Evolutionary conservation across 1,139 yeast species (phyloP), one percentile per base, ranked within the genome.

Genomic region (Pichia sp.): DNA sequence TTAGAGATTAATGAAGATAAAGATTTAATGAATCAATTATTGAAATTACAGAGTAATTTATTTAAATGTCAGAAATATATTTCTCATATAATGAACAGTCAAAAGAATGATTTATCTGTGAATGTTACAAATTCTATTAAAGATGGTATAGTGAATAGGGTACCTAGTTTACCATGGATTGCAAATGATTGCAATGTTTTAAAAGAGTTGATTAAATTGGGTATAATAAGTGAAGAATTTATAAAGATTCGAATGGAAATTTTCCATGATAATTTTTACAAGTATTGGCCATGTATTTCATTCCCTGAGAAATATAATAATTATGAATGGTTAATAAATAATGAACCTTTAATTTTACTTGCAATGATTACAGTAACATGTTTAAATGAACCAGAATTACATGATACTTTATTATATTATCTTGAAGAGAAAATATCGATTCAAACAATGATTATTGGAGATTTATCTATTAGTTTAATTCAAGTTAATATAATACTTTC

Each of bases 351-450:
- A 22, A 52, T 73, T 9, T 54, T 74, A 12, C 50, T 71, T n/a
- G 64, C 73, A 1, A 68, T 72, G 48, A 62, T 74, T 15, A 66
- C 71, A 5, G 77, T 69, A 8, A 71, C 78, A 3, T 67, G 74
- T 17, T 56, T 72, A 34, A 69, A 72, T 48, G 67, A 69, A 39
- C 70, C 71, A 6, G 60, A 61, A 25, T 52, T 72, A 39, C 70
- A 69, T 48, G 65, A 63, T 39, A 56, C 69, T 39, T 52, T 75
- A 15, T 53, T 64, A 23, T 67, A 66, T 45, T 72, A 72, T 53
- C 49, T 75, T 23, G 76, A 73, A 47, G 61, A 68, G 14, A 64
- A 66, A 44, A 51, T 75, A 24, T 69, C 77, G 2, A 64, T 71
- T 43, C 59, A 62, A 33, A 66, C 73, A 5, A 64, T 65, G 34